Percentiles rank a stretch among this genome's conserved stretches.
Evolutionary conservation across 441 rosid species (phyloP).

Genomic region (Erodium moschatum): DNA sequence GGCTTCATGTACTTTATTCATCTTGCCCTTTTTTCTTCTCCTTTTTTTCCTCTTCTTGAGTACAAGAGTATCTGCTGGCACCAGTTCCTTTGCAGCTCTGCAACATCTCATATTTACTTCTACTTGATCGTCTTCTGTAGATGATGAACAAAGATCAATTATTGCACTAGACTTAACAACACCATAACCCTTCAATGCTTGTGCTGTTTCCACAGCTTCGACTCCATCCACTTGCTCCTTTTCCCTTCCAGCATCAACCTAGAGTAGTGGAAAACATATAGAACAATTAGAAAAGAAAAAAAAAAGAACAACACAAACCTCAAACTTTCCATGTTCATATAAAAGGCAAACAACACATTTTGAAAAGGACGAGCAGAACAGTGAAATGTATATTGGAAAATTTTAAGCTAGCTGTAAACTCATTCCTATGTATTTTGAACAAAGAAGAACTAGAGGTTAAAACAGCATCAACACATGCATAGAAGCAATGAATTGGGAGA

Average conservation of each 20-base stretch:
- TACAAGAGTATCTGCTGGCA: not conserved
- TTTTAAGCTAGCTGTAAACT: not conserved
- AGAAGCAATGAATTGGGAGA: not conserved
- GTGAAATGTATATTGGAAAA: not conserved
- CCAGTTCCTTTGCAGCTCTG: not conserved
- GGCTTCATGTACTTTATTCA: not conserved
- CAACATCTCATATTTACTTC: not conserved
- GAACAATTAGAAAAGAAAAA: not conserved
- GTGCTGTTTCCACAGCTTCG: not conserved
- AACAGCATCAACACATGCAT: not conserved
- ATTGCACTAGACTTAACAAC: not conserved
- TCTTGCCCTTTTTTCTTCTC: not conserved
- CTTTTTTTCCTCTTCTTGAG: not conserved
- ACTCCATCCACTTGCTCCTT: not conserved
- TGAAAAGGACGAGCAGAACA: not conserved
- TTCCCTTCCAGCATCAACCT: constrained; percentile 1
- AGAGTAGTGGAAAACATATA: not conserved
- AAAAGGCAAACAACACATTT: not conserved
- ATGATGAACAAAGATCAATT: constrained; percentile 4
- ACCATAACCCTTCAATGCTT: not conserved
- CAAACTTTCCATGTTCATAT: not conserved
- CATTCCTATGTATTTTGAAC: not conserved
- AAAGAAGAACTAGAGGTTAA: not conserved
- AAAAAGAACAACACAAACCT: not conserved
- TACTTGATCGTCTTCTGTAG: not conserved